These are phyloP conservation scores for Saccharomycopsis fibuligera DNA, from an alignment of 805 yeast species.

Conservation along the genomic window DNA sequence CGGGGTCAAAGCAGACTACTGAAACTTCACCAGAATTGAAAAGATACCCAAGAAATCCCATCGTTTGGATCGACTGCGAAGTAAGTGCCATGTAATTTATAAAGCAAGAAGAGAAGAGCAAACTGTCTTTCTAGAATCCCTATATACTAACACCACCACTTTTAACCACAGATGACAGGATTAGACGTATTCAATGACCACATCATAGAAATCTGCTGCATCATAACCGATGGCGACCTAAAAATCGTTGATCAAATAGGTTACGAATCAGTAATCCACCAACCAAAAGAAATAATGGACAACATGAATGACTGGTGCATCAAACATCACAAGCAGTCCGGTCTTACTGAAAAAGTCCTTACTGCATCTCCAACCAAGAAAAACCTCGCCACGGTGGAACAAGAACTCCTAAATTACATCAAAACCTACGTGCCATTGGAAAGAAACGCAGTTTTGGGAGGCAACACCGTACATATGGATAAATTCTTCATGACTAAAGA, in stretches of 20 bases:
- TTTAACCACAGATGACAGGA: conserved; percentile 84
- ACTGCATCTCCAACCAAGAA: conserved; percentile 34
- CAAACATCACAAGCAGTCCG: conserved; percentile 68
- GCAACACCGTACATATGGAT: conserved; percentile 91
- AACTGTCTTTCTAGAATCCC: not conserved
- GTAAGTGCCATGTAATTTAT: conserved; percentile 24
- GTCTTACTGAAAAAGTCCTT: conserved; percentile 68
- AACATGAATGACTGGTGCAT: conserved; percentile 87
- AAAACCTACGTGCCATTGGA: conserved; percentile 44
- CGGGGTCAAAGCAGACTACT: too few relatives aligned
- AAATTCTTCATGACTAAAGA: conserved; percentile 76
- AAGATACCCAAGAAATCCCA: too few relatives aligned
- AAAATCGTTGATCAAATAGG: conserved; percentile 63
- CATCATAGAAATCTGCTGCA: conserved; percentile 87
- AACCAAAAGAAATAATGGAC: conserved; percentile 53
- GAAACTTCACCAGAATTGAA: too few relatives aligned
- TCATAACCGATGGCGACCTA: conserved; percentile 79
- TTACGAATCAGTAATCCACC: conserved; percentile 76
- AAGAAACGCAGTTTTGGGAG: conserved; percentile 70
- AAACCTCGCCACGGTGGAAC: conserved; percentile 55
- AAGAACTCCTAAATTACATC: conserved; percentile 58
- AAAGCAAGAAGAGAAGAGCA: not conserved
- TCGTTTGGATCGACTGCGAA: conserved; percentile 98
- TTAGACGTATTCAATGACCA: conserved; percentile 71
- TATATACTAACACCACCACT: not conserved